Evolutionary conservation across 495 filamentous ascomycete species (phyloP).

Genomic region (Aspergillus bridgeri): DNA sequence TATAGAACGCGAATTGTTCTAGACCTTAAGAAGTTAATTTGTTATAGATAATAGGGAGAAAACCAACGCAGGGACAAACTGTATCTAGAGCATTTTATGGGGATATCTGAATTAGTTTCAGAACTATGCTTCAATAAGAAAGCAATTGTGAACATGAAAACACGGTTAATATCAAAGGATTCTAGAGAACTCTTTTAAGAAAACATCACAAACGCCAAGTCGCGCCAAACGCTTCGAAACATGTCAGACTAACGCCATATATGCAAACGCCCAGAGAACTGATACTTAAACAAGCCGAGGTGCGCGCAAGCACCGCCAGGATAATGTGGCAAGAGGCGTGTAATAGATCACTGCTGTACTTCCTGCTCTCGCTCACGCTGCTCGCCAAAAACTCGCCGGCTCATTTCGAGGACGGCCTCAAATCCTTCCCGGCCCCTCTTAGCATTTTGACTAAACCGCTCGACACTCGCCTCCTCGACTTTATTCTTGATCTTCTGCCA

Average conservation of each 20-base stretch:
- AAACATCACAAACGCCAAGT: conserved; percentile 27
- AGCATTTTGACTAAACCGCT: conserved; percentile 87
- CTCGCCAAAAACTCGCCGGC: conserved; percentile 85
- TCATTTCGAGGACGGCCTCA: conserved; percentile 91
- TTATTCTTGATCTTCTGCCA: conserved; percentile 93
- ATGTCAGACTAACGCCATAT: conserved; percentile 27
- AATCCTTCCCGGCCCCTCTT: conserved; percentile 86
- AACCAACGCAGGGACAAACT: too few relatives aligned
- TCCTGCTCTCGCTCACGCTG: conserved; percentile 64
- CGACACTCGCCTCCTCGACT: conserved; percentile 88
- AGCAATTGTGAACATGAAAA: neutral
- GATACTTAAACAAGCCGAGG: conserved; percentile 5
- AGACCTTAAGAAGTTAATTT: too few relatives aligned
- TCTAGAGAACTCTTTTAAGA: neutral
- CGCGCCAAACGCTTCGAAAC: conserved; percentile 28
- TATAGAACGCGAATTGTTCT: too few relatives aligned
- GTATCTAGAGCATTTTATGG: too few relatives aligned
- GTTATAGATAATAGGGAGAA: too few relatives aligned
- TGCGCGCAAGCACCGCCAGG: neutral
- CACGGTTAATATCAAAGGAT: neutral
- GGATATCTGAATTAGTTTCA: neutral
- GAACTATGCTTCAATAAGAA: neutral
- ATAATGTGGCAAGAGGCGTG: neutral
- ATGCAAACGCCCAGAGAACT: conserved; percentile 38
- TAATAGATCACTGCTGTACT: conserved; percentile 18